These are phyloP conservation scores for Baeospora myosura DNA, from an alignment of 1,284 basidiomycete species.

Conservation along the genomic window DNA sequence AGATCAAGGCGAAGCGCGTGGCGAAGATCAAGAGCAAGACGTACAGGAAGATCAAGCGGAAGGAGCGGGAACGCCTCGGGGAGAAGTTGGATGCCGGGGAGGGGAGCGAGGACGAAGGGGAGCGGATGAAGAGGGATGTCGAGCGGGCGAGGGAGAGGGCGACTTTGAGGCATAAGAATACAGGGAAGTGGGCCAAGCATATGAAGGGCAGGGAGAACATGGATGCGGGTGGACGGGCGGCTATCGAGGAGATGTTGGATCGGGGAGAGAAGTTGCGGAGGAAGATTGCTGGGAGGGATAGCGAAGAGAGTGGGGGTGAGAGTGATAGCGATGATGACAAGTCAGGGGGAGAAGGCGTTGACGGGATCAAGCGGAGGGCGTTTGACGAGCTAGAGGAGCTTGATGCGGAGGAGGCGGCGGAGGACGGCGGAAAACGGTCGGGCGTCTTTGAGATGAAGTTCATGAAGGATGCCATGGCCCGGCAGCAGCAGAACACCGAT, in stretches of 20 bases:
- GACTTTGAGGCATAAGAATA: conserved; percentile 78
- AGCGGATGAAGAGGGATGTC: conserved; percentile 63
- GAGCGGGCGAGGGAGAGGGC: conserved; percentile 81
- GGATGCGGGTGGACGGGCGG: conserved; percentile 59
- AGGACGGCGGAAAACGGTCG: conserved; percentile 38
- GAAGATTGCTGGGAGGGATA: conserved; percentile 60
- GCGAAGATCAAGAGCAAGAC: conserved; percentile 96
- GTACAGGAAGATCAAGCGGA: conserved; percentile 81
- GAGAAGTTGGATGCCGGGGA: conserved; percentile 42
- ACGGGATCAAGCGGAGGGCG: conserved; percentile 52
- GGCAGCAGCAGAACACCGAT: conserved; percentile 52
- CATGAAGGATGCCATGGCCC: conserved; percentile 83
- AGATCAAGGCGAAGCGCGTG: conserved; percentile 84
- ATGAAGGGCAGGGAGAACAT: conserved; percentile 61
- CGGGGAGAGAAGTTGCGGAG: conserved; percentile 64
- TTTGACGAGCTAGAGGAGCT: conserved; percentile 67
- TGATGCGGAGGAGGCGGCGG: conserved; percentile 24
- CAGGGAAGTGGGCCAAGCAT: conserved; percentile 73
- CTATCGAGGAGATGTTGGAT: conserved; percentile 75
- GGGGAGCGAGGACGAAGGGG: conserved; percentile 49
- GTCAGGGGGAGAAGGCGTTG: conserved; percentile 33
- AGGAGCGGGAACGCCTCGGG: conserved; percentile 61
- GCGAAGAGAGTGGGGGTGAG: conserved; percentile 44
- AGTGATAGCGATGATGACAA: conserved; percentile 42
- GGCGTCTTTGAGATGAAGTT: conserved; percentile 91